Evolutionary conservation across 1,139 yeast genomes (phyloP).

Genomic region (Hansenula sp.): DNA sequence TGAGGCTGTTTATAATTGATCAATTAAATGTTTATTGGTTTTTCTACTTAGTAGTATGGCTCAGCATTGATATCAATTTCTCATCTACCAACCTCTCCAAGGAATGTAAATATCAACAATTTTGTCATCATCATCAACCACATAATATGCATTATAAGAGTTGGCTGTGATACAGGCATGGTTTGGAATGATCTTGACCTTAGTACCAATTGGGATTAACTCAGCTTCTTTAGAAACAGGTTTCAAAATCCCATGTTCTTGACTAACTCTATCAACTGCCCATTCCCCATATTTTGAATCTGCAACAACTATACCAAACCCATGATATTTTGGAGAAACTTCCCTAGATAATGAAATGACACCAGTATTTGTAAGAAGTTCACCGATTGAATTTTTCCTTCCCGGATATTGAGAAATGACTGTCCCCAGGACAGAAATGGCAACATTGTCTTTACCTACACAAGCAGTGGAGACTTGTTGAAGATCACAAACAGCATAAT

Average conservation of each 20-base stretch:
- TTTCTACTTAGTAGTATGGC: too few relatives aligned
- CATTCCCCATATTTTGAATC: constrained; percentile 42
- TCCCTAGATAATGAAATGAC: constrained; percentile 70
- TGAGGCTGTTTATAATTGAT: constrained; percentile 26
- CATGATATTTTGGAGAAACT: constrained; percentile 42
- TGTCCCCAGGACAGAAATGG: constrained; percentile 59
- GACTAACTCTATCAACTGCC: constrained; percentile 56
- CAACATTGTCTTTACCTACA: constrained; percentile 41
- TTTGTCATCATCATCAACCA: constrained; percentile 43
- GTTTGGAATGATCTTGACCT: constrained; percentile 59
- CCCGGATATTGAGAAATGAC: constrained; percentile 57
- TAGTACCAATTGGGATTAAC: constrained; percentile 51
- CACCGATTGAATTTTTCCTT: constrained; percentile 48
- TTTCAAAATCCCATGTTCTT: constrained; percentile 60
- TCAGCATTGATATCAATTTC: background rate
- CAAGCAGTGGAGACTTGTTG: constrained; percentile 74
- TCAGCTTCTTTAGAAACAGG: constrained; percentile 28
- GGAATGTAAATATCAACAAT: constrained; percentile 74
- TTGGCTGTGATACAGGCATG: constrained; percentile 76
- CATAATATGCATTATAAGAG: constrained; percentile 54
- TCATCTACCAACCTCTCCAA: constrained; percentile 48
- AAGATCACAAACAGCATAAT: constrained; percentile 67
- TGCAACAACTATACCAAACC: constrained; percentile 38
- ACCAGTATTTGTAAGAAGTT: constrained; percentile 68
- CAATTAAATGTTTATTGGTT: background rate